These are phyloP conservation scores for Exophiala alcalophila DNA, from an alignment of 2,329 filamentous ascomycete genomes.

Conservation along the genomic window DNA sequence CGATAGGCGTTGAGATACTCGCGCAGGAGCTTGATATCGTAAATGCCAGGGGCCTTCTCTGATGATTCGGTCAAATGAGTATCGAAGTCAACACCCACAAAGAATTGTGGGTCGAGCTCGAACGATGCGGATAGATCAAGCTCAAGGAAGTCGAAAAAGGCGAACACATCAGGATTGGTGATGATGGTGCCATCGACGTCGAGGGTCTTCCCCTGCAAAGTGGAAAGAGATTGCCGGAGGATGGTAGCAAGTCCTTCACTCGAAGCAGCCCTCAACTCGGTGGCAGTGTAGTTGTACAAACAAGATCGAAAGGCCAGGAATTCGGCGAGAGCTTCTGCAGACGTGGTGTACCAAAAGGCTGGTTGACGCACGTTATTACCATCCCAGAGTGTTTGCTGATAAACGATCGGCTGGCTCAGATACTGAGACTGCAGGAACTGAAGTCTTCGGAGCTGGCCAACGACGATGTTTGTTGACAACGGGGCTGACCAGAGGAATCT, in stretches of 20 bases:
- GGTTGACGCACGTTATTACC: slow-evolving; percentile 58
- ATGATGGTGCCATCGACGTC: slow-evolving; percentile 64
- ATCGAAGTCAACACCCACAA: slow-evolving; percentile 65
- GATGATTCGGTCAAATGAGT: slow-evolving; percentile 61
- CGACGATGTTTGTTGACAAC: slow-evolving; percentile 69
- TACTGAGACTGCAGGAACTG: slow-evolving; percentile 79
- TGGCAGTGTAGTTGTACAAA: slow-evolving; percentile 78
- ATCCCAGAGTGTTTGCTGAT: slow-evolving; percentile 71
- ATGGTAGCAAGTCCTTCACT: slow-evolving; percentile 67
- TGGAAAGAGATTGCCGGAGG: slow-evolving; percentile 62
- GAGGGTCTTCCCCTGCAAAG: slow-evolving; percentile 72
- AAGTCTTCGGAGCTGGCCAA: slow-evolving; percentile 74
- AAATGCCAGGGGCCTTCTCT: slow-evolving; percentile 52
- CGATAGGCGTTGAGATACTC: slow-evolving; percentile 59
- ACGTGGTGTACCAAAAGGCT: slow-evolving; percentile 66
- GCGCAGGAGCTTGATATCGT: slow-evolving; percentile 67
- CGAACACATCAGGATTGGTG: slow-evolving; percentile 74
- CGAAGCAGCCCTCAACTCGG: slow-evolving; percentile 76
- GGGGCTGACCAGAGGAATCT: slow-evolving; percentile 80
- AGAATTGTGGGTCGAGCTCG: slow-evolving; percentile 57
- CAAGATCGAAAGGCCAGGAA: slow-evolving; percentile 75
- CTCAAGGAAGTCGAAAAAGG: slow-evolving; percentile 88
- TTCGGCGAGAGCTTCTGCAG: slow-evolving; percentile 67
- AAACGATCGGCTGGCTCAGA: slow-evolving; percentile 67
- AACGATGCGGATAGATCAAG: slow-evolving; percentile 51